phyloP scores from a whole-genome alignment of 768 basidiomycete genomes.

The Gymnopilus junonius region DNA sequence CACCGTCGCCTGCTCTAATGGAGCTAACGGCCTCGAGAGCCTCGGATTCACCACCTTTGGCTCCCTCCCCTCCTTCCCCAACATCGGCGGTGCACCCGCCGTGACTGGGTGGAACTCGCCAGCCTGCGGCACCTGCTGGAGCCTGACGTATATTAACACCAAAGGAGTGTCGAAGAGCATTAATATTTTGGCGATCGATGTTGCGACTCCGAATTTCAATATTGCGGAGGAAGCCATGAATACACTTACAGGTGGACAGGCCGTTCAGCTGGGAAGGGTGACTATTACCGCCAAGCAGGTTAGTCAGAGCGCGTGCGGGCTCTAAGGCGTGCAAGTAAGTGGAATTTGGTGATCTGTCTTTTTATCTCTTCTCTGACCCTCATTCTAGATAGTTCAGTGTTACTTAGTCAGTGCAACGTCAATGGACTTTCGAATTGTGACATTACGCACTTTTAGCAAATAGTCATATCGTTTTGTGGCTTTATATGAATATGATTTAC shows the following conservation, averaged over 20 bases:
- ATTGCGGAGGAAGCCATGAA: constrained; percentile 60
- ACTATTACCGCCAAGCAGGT: constrained; percentile 48
- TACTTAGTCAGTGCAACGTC: too few relatives aligned
- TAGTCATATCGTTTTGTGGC: too few relatives aligned
- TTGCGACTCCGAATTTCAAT: constrained; percentile 48
- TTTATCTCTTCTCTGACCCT: too few relatives aligned
- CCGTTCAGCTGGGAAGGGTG: constrained; percentile 50
- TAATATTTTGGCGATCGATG: constrained; percentile 57
- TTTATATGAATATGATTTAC: too few relatives aligned
- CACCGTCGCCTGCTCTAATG: constrained; percentile 50
- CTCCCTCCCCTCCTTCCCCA: constrained; percentile 60
- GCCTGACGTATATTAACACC: constrained; percentile 47
- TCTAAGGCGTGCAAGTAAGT: constrained; percentile 23
- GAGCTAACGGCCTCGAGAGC: constrained; percentile 51
- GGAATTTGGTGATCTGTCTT: too few relatives aligned
- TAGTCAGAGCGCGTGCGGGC: constrained; percentile 50
- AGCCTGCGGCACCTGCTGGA: constrained; percentile 65
- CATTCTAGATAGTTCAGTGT: too few relatives aligned
- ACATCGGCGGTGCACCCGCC: constrained; percentile 59
- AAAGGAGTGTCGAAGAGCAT: constrained; percentile 38
- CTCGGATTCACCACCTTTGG: constrained; percentile 52
- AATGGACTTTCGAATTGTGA: too few relatives aligned
- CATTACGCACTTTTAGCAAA: too few relatives aligned
- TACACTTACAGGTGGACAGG: constrained; percentile 50
- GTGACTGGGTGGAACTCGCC: constrained; percentile 54